Evolutionary conservation across 257 asterid species (phyloP), one percentile per base, ranked within the genome.

Genomic region (Cynanchum wilfordii): DNA sequence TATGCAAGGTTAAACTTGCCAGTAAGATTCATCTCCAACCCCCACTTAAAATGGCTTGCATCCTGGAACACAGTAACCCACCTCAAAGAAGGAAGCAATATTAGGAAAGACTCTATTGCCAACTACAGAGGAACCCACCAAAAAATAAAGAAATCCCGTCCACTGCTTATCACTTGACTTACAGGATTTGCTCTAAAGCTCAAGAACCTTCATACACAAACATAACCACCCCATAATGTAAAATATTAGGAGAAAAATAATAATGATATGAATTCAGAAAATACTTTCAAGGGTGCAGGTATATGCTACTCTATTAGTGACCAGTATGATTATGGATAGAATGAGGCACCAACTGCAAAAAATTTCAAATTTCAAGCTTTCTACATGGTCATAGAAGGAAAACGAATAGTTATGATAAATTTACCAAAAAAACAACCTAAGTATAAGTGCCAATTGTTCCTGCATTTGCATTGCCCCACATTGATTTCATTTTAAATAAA

Each of bases 401-500:
- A 62, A 17, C 0, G 38, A 12, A 11, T 27, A 27, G 17, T 56
- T 22, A 22, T 59, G 66, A 10, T 2, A 59, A 5, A 59, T 13
- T 16, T 62, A 30, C 68, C 67, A 27, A 60, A 4, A 60, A 15
- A 15, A 22, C 22, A 62, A 30, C 67, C 13, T 2, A 30, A 30
- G 67, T 10, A 1, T 4, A 12, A 30, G 47, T 50, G 20, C 6
- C 24, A 54, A 25, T 27, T 3, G 44, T 16, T 20, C 22, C 47
- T 50, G 38, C 40, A 30, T 68, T 49, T 56, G 15, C 45, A 22
- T 16, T 33, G 29, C 15, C 13, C 1, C 36, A 20, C 74, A 54
- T 66, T 8, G 51, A 0, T 66, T 74, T 56, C 50, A n/a, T 27
- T 60, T 74, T 74, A 16, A 27, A 29, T 55, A 42, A 16, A 56